A percentile compares a stretch with the other conserved stretches of the same genome.
Evolutionary conservation across 176 grass and related monocot species (phyloP).

Genomic region (Phyllostachys edulis): DNA sequence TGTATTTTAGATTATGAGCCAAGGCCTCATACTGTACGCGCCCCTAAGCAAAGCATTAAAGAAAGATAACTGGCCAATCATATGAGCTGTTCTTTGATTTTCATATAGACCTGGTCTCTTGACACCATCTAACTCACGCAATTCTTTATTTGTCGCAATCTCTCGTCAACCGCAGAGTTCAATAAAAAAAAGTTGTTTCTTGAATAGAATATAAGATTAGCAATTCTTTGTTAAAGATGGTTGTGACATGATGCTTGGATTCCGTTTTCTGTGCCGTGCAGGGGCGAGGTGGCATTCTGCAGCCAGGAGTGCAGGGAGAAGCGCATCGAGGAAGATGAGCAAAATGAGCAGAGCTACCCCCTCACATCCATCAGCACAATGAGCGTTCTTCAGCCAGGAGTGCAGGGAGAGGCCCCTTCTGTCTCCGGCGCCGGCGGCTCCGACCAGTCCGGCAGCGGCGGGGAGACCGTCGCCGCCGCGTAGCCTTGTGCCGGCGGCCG

Average conservation of each 20-base stretch:
- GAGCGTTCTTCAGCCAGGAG: too few species aligned
- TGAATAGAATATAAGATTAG: neutral
- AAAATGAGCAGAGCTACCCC: constrained; percentile 50
- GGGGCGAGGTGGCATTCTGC: constrained; percentile 90
- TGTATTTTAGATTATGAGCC: constrained; percentile 16
- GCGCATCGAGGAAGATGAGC: constrained; percentile 64
- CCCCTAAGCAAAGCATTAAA: constrained; percentile 9
- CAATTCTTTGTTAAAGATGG: neutral
- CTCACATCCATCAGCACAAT: constrained; percentile 43
- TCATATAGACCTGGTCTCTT: constrained; percentile 10
- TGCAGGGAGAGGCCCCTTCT: constrained; percentile 15
- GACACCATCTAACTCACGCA: neutral
- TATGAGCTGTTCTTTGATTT: constrained; percentile 32
- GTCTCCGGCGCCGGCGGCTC: constrained; percentile 33
- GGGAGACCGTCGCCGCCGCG: constrained; percentile 61
- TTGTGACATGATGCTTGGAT: constrained; percentile 16
- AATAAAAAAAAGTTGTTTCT: neutral
- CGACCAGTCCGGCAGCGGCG: constrained; percentile 53
- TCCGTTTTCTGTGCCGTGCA: constrained; percentile 8
- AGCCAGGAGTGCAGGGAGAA: constrained; percentile 68
- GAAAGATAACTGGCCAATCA: constrained; percentile 23
- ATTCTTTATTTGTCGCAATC: constrained; percentile 23
- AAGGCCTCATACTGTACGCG: neutral
- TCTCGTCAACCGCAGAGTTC: neutral
- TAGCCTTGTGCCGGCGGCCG: neutral